Evolutionary conservation across 768 basidiomycete genomes (phyloP).

Genomic region (Suillus decipiens): DNA sequence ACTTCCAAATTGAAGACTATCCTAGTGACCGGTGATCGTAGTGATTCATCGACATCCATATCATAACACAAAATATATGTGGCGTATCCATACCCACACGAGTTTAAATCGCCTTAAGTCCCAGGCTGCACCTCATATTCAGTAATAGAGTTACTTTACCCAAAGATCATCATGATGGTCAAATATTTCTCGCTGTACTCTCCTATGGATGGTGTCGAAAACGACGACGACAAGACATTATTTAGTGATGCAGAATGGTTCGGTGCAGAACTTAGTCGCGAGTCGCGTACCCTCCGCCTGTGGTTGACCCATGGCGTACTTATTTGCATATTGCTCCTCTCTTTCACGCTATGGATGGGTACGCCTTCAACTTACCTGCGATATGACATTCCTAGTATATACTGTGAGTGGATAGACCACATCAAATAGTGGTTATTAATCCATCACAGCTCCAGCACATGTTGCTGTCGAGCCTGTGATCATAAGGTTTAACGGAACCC

Average conservation of each 20-base stretch:
- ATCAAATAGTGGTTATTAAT: background rate
- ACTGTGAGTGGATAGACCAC: background rate
- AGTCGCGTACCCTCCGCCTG: background rate
- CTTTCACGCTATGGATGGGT: slow-evolving; percentile 15
- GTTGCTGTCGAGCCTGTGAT: slow-evolving; percentile 13
- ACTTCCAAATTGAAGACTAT: too few species aligned
- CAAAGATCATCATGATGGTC: background rate
- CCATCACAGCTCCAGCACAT: slow-evolving; percentile 13
- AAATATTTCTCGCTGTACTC: slow-evolving; percentile 4
- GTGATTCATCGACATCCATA: background rate
- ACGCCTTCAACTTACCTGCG: background rate
- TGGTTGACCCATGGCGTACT: slow-evolving; percentile 12
- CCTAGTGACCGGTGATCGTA: too few species aligned
- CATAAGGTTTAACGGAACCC: slow-evolving; percentile 12
- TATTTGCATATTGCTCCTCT: background rate
- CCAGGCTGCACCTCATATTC: background rate
- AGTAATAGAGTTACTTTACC: background rate
- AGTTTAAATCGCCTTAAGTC: background rate
- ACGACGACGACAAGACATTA: slow-evolving; percentile 1
- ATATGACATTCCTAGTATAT: background rate
- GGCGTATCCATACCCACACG: background rate
- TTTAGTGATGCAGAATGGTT: background rate
- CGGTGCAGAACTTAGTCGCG: background rate
- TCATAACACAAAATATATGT: background rate
- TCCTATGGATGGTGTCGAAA: background rate